Evolutionary conservation across 495 filamentous ascomycete species (phyloP).

Genomic region (Penicillium psychrofluorescens): DNA sequence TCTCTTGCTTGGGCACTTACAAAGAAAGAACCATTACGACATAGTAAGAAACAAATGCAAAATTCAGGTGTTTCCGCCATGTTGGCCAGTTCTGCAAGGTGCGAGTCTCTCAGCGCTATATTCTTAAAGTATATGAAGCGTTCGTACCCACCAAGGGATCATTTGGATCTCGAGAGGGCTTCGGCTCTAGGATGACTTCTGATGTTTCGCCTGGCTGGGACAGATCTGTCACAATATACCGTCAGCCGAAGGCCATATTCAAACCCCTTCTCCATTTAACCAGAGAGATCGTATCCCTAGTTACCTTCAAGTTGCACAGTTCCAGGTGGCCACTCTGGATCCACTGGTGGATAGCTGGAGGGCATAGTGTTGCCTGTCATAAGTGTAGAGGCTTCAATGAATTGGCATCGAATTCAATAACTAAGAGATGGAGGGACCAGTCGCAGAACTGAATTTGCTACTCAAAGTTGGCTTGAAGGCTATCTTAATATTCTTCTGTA

Average conservation of each 20-base stretch:
- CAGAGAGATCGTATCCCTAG: neutral
- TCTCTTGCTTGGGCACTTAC: conserved; percentile 1
- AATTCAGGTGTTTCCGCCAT: conserved; percentile 16
- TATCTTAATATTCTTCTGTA: too few species aligned
- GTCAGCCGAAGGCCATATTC: too few species aligned
- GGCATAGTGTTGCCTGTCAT: conserved; percentile 1
- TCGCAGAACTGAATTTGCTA: too few species aligned
- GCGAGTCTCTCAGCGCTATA: neutral
- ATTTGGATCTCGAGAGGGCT: conserved; percentile 12
- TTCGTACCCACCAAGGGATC: conserved; percentile 11
- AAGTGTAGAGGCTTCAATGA: neutral
- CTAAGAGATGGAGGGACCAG: neutral
- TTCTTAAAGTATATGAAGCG: neutral
- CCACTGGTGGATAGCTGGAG: neutral
- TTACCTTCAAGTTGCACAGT: conserved; percentile 13
- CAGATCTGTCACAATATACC: conserved; percentile 1
- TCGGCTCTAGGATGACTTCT: conserved; percentile 12
- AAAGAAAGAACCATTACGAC: conserved; percentile 14
- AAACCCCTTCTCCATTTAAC: too few species aligned
- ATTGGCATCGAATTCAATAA: neutral
- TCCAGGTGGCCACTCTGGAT: conserved; percentile 15
- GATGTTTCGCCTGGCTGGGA: conserved; percentile 1
- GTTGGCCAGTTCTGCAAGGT: conserved; percentile 10
- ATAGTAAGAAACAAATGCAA: conserved; percentile 15
- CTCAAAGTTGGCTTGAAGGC: too few species aligned